These are phyloP conservation scores for Venturia carpophila DNA, from an alignment of 2,329 filamentous ascomycete species.

Conservation along the genomic window DNA sequence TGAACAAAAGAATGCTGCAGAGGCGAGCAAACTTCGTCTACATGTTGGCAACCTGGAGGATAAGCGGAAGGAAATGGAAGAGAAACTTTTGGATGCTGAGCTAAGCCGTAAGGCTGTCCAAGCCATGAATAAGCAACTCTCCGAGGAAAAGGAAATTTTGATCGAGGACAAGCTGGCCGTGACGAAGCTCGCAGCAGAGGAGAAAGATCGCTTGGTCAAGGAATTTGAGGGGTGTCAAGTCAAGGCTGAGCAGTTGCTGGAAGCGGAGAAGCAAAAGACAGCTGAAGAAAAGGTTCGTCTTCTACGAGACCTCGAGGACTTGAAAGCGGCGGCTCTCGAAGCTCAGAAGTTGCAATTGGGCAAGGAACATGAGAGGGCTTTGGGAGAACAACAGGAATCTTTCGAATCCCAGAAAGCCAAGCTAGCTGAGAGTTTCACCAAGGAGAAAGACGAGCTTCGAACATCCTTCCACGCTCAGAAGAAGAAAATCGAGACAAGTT, in stretches of 20 bases:
- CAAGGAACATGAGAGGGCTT: conserved; percentile 32
- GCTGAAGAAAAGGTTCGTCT: conserved; percentile 23
- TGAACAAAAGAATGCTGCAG: conserved; percentile 43
- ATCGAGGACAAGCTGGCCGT: conserved; percentile 33
- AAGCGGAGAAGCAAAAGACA: conserved; percentile 26
- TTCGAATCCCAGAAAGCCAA: conserved; percentile 44
- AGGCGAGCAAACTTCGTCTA: conserved; percentile 43
- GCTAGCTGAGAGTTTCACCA: conserved; percentile 30
- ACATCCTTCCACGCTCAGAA: not conserved
- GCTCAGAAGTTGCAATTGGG: conserved; percentile 27
- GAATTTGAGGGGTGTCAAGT: conserved; percentile 40
- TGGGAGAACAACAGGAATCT: conserved; percentile 32
- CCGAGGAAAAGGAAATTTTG: conserved; percentile 37
- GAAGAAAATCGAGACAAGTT: conserved; percentile 13
- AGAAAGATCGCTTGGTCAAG: conserved; percentile 28
- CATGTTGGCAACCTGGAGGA: conserved; percentile 46
- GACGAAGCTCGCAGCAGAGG: conserved; percentile 32
- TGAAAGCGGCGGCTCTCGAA: conserved; percentile 23
- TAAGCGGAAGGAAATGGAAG: conserved; percentile 44
- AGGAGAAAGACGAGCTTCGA: conserved; percentile 30
- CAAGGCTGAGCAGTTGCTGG: conserved; percentile 22
- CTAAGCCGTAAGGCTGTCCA: conserved; percentile 34
- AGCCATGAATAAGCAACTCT: conserved; percentile 32
- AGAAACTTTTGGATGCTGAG: conserved; percentile 38
- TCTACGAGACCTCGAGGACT: conserved; percentile 18